A percentile compares a stretch with the other conserved stretches of the same genome.
phyloP scores from a whole-genome alignment of 2,329 filamentous ascomycete species.

The Graphilbum fragrans region DNA sequence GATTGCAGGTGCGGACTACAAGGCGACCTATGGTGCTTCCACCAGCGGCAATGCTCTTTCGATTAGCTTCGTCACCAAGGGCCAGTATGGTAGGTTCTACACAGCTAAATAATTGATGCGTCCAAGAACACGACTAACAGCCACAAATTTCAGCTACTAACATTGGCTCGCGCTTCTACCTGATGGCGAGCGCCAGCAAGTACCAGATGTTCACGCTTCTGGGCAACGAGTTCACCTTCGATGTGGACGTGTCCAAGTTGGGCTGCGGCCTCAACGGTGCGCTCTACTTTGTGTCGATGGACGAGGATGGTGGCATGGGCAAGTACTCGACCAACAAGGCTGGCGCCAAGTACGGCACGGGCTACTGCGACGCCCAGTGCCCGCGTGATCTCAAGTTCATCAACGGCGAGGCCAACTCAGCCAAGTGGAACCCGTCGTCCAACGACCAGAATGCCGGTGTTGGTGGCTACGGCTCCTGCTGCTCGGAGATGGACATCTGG shows the following conservation, averaged over 20 bases:
- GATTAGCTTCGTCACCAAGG: slow-evolving; percentile 32
- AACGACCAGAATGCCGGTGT: slow-evolving; percentile 39
- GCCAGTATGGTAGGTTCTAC: slow-evolving; percentile 19
- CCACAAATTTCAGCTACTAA: slow-evolving; percentile 21
- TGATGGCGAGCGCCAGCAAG: slow-evolving; percentile 18
- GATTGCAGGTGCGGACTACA: slow-evolving; percentile 3
- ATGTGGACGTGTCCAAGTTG: slow-evolving; percentile 27
- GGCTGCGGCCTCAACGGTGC: slow-evolving; percentile 54
- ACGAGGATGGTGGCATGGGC: slow-evolving; percentile 33
- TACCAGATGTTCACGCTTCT: slow-evolving; percentile 19
- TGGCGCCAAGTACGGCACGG: slow-evolving; percentile 40
- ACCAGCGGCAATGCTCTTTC: slow-evolving; percentile 34
- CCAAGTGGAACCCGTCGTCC: slow-evolving; percentile 31
- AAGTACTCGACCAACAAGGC: slow-evolving; percentile 31
- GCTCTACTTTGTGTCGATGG: slow-evolving; percentile 39
- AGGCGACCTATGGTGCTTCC: slow-evolving; percentile 9
- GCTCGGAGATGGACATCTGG: slow-evolving; percentile 35
- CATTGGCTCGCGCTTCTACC: slow-evolving; percentile 21
- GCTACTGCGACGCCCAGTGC: slow-evolving; percentile 37
- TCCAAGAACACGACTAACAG: not conserved
- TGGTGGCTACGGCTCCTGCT: slow-evolving; percentile 34
- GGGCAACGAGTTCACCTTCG: not conserved
- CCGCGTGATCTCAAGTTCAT: slow-evolving; percentile 35
- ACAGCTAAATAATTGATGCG: not conserved
- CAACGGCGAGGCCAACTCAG: slow-evolving; percentile 25